phyloP scores from a whole-genome alignment of 257 asterid species.

The Anisodus acutangulus region DNA sequence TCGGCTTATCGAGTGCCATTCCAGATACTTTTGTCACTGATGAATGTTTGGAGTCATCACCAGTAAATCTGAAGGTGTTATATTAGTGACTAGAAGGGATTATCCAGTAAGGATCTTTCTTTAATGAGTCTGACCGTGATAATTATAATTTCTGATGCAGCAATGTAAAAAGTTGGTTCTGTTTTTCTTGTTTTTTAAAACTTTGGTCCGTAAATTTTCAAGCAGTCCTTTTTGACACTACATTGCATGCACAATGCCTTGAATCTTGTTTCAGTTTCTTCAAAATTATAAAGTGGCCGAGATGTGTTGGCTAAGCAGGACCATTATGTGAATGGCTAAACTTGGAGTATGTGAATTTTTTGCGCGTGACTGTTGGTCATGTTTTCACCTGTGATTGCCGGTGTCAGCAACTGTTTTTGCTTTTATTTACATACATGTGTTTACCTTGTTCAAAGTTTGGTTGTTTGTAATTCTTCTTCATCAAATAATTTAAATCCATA shows the following conservation, averaged over 20 bases:
- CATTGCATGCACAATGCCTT: slow-evolving; percentile 5
- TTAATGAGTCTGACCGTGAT: not conserved
- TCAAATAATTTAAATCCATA: not conserved
- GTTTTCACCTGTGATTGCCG: not conserved
- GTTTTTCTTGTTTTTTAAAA: not conserved
- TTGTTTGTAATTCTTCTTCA: slow-evolving; percentile 18
- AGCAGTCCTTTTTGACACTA: slow-evolving; percentile 1
- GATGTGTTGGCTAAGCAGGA: not conserved
- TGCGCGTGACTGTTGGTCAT: not conserved
- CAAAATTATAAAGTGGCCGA: not conserved
- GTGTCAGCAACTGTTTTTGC: not conserved
- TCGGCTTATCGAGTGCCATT: not conserved
- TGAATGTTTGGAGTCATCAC: slow-evolving; percentile 8
- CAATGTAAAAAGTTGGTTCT: not conserved
- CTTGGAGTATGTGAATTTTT: not conserved
- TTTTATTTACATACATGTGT: not conserved
- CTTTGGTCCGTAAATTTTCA: not conserved
- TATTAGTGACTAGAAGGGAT: not conserved
- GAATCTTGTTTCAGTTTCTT: not conserved
- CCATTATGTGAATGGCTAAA: not conserved
- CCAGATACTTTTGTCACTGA: not conserved
- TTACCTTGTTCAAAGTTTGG: not conserved
- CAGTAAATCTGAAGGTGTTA: not conserved
- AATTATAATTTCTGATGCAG: not conserved
- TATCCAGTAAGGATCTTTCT: not conserved